These are phyloP conservation scores for Heterotrichella gracilis DNA, from an alignment of 352 stramenopile species.

Conservation along the genomic window DNA sequence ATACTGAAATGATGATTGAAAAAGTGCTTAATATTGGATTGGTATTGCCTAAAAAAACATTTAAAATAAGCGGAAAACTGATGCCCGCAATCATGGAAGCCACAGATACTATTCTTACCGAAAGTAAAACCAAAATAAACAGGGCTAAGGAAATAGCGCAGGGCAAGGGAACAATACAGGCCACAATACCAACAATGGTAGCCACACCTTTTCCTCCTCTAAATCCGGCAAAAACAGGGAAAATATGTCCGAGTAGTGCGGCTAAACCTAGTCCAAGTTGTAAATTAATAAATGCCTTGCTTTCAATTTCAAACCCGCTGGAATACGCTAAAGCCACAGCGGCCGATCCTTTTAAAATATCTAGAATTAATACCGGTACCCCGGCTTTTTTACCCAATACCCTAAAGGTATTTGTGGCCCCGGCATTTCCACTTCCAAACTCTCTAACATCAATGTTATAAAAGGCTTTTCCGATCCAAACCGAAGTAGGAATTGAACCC, in stretches of 20 bases:
- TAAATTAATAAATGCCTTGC: background rate
- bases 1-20: background rate
- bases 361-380: background rate
- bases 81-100: background rate
- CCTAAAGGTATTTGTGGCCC: background rate
- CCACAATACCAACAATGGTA: background rate
- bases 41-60: background rate
- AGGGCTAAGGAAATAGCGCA: background rate
- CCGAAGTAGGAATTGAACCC: background rate
- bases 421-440: background rate
- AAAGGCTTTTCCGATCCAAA: background rate
- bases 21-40: background rate
- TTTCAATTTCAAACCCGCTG: background rate
- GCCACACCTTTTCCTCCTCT: background rate
- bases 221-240: background rate
- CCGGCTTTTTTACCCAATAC: slow-evolving; percentile 1
- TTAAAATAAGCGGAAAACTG: background rate
- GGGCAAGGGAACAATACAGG: background rate
- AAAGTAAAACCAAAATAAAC: background rate
- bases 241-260: background rate
- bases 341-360: background rate
- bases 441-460: background rate
- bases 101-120: background rate
- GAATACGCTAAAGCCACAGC: background rate
- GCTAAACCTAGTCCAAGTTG: background rate